Percentiles rank a stretch among this genome's conserved stretches.
Conservation (phyloP, 1,139 yeast genomes). For the Saccharomycopsis crataegensis region DNA sequence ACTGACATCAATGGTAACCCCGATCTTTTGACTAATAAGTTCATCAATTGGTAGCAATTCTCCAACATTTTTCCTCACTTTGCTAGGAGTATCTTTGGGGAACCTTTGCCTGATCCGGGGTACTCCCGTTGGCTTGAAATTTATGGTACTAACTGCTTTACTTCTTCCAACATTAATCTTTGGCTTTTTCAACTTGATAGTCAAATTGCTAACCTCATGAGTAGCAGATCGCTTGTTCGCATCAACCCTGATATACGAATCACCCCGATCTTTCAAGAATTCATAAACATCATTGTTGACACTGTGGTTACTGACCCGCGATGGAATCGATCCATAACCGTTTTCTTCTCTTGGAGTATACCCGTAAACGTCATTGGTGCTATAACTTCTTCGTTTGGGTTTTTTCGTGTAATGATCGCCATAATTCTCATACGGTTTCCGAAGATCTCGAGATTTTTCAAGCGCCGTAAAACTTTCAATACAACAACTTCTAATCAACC, state of each 20-base stretch:
- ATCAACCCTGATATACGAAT: slow-evolving; percentile 1
- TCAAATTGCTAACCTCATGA: neutral
- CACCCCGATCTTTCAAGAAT: slow-evolving; percentile 15
- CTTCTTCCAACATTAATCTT: neutral
- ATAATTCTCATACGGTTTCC: slow-evolving; percentile 22
- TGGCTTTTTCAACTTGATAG: neutral
- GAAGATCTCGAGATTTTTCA: neutral
- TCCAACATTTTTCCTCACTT: slow-evolving; percentile 3
- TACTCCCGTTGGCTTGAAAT: neutral
- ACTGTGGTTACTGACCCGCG: neutral
- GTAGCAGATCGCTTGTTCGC: neutral
- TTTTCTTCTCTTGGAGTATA: slow-evolving; percentile 13
- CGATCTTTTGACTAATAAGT: slow-evolving; percentile 13
- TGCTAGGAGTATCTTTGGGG: slow-evolving; percentile 7
- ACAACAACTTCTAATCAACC: slow-evolving; percentile 27
- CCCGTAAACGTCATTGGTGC: neutral
- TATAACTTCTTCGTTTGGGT: slow-evolving; percentile 1
- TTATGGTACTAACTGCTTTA: neutral
- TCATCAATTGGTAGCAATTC: slow-evolving; percentile 15
- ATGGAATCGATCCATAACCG: slow-evolving; percentile 18
- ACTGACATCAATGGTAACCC: slow-evolving; percentile 13
- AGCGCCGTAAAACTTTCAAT: neutral
- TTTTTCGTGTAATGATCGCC: slow-evolving; percentile 19
- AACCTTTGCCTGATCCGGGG: slow-evolving; percentile 8
- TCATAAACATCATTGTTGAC: slow-evolving; percentile 24